Evolutionary conservation across 192 early-diverging fungal species (phyloP).

Genomic region (Coemansia sp.): DNA sequence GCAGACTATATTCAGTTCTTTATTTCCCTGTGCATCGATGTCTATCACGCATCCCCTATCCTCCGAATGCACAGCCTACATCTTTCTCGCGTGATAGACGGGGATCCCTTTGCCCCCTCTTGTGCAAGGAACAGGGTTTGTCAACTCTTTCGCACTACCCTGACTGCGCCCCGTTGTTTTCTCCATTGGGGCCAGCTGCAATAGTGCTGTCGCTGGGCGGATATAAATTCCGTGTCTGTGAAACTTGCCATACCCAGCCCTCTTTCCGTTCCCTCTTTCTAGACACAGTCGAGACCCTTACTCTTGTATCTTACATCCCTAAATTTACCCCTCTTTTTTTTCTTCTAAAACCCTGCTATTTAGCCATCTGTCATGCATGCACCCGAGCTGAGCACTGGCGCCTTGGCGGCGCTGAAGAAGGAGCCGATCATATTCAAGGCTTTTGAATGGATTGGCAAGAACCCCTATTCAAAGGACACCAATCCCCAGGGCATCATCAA

Average conservation of each 20-base stretch:
- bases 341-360: not conserved
- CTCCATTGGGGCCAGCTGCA: not conserved
- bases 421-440: slow-evolving; percentile 27
- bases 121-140: not conserved
- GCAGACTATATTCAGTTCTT: not conserved
- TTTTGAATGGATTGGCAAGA: slow-evolving; percentile 14
- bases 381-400: slow-evolving; percentile 36
- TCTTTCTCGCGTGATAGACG: not conserved
- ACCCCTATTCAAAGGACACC: slow-evolving; percentile 40
- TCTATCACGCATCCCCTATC: not conserved
- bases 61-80: no score
- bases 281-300: not conserved
- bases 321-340: not conserved
- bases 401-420: slow-evolving; percentile 22
- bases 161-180: not conserved
- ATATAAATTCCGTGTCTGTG: not conserved
- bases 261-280: not conserved
- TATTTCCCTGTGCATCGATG: not conserved
- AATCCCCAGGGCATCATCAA: slow-evolving; percentile 79
- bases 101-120: not conserved
- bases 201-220: not conserved
- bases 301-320: not conserved
- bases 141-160: not conserved
- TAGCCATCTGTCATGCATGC: slow-evolving; percentile 9
- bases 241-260: not conserved